Evolutionary conservation across 108 stramenopile species (phyloP).

Genomic region (Cyclostephanos tholiformis): DNA sequence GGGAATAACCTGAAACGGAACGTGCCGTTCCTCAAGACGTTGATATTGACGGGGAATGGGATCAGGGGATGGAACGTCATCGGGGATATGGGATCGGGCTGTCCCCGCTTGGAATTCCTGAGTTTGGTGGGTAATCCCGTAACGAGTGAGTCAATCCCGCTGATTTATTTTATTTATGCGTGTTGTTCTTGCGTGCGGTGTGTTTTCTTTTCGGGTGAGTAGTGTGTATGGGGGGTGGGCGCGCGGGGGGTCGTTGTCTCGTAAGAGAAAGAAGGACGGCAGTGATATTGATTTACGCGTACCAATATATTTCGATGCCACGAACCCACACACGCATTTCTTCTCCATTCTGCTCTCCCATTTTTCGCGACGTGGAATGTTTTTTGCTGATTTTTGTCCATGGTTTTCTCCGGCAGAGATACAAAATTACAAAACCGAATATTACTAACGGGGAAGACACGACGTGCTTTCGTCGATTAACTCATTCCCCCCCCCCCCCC

Average conservation of each 20-base stretch:
- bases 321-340: conserved; percentile 27
- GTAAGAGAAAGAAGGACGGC: neutral
- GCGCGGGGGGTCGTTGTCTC: neutral
- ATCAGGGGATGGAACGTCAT: conserved; percentile 70
- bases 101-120: conserved; percentile 69
- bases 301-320: conserved; percentile 10
- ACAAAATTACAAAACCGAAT: neutral
- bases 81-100: conserved; percentile 69
- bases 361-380: neutral
- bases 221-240: conserved; percentile 3
- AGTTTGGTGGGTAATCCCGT: conserved; percentile 79
- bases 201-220: neutral
- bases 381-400: conserved; percentile 24
- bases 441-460: conserved; percentile 41
- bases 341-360: conserved; percentile 1
- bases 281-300: conserved; percentile 14
- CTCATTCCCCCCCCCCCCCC: neutral
- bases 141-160: conserved; percentile 68
- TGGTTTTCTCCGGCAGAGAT: too few species aligned
- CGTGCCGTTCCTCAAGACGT: conserved; percentile 52
- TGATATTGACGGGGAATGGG: conserved; percentile 69
- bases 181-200: conserved; percentile 8
- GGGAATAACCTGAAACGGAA: conserved; percentile 62
- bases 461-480: conserved; percentile 26
- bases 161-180: too few species aligned